Conservation (phyloP, 371 early-diverging fungal genomes). For the Blakeslea trispora region DNA sequence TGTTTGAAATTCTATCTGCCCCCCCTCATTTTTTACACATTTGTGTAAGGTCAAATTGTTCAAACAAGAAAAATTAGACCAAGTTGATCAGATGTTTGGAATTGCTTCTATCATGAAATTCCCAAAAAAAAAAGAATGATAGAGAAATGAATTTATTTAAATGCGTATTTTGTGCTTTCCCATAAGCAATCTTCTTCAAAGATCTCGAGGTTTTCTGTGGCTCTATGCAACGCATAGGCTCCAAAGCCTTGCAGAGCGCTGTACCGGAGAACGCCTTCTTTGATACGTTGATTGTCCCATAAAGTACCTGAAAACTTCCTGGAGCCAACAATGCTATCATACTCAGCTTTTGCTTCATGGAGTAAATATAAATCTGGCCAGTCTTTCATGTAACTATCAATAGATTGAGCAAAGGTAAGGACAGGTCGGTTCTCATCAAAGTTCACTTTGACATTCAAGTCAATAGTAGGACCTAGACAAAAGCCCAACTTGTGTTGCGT, state of each 20-base stretch:
- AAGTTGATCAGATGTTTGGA: no score
- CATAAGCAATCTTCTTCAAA: slow-evolving; percentile 8
- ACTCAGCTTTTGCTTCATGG: slow-evolving; percentile 13
- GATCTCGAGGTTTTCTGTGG: background rate
- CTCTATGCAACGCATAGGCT: slow-evolving; percentile 12
- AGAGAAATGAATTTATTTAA: background rate
- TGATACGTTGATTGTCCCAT: slow-evolving; percentile 29
- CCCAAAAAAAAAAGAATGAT: background rate
- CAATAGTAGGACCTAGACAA: slow-evolving; percentile 22
- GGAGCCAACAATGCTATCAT: background rate
- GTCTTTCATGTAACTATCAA: slow-evolving; percentile 14
- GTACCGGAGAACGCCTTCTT: slow-evolving; percentile 12
- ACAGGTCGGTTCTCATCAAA: background rate
- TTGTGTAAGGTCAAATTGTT: no score
- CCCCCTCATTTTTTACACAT: no score
- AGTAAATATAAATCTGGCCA: slow-evolving; percentile 20
- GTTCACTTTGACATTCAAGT: slow-evolving; percentile 14
- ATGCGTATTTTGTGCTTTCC: background rate
- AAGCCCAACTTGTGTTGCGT: slow-evolving; percentile 25
- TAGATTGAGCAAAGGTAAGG: background rate
- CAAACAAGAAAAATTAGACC: no score
- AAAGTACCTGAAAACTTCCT: slow-evolving; percentile 26
- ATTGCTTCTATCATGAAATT: no score
- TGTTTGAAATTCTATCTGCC: no score
- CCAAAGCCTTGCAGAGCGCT: slow-evolving; percentile 35